Base-by-base conservation (phyloP, 2,329 filamentous ascomycete species). In the Diaporthe sp. region DNA sequence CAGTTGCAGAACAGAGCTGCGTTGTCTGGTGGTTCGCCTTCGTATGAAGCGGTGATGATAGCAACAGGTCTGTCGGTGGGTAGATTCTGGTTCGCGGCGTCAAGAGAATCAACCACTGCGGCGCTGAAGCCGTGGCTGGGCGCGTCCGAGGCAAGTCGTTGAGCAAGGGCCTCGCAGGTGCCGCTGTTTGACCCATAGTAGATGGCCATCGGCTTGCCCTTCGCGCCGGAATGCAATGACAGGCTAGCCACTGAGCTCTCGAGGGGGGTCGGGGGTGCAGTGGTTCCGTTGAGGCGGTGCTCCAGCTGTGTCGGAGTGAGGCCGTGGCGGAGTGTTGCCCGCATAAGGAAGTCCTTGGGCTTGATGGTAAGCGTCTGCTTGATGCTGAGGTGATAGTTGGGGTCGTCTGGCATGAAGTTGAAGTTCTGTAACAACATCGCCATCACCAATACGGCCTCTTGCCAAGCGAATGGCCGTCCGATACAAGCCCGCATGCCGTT, bases 151-250 rank as follows among this genome's bases (percentile, higher is more conserved):
- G 91, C 91, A 12, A 95, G 81, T 42, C 88, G 86, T 76, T 92
- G 88, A 1, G 93, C 91, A 51, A 95, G 87, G 1, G 91, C 87
- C 81, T 94, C 92, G 81, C 93, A 95, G 6, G 93, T 95, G 0
- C 94, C 94, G 2, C 90, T 91, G 80, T 95, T 94, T 13, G 92
- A 93, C 3, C 93, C 93, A 79, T 94, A 95, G 47, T 92, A 88
- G 17, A 95, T 88, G 7, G 88, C 88, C 77, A 95, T 82, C 0
- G 87, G 87, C 75, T 85, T 86, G 31, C 83, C 83, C 17, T 79
- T 73, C 60, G 47, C 68, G 51, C 25, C 34, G 25, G 44, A 31
- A n/a, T 44, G 34, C 28, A 57, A 49, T 34, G 85, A 84, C 72
- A 92, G 82, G 4, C 92, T 80, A 4, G 63, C 53, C 17, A 51